phyloP scores from a whole-genome alignment of 1,284 basidiomycete species.

The Fistulinella cinereoalba region DNA sequence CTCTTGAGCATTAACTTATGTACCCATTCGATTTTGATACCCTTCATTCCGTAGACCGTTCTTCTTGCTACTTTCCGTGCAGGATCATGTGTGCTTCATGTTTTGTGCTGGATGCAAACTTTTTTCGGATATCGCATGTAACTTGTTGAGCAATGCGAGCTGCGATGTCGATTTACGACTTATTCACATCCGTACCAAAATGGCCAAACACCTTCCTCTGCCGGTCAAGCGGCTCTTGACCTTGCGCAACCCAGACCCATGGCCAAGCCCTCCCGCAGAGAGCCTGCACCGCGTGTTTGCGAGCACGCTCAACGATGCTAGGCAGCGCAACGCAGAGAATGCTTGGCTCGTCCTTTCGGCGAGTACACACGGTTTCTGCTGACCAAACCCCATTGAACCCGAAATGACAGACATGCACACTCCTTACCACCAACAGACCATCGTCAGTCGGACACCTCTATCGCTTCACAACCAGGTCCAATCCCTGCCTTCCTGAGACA shows the following conservation, averaged over 20 bases:
- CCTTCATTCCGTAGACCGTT: constrained; percentile 16
- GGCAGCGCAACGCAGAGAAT: constrained; percentile 60
- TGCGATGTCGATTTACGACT: background rate
- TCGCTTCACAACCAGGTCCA: constrained; percentile 62
- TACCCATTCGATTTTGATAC: constrained; percentile 21
- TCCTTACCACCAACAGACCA: constrained; percentile 83
- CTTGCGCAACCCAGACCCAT: constrained; percentile 62
- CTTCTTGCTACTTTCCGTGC: constrained; percentile 3
- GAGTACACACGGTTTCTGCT: constrained; percentile 29
- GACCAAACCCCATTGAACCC: constrained; percentile 20
- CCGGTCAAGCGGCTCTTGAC: constrained; percentile 72
- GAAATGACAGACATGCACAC: constrained; percentile 68
- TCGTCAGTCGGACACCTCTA: constrained; percentile 76
- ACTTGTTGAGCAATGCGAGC: constrained; percentile 28
- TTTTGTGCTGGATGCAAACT: constrained; percentile 23
- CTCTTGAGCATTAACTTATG: constrained; percentile 2
- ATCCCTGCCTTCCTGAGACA: constrained; percentile 43
- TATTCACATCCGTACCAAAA: constrained; percentile 6
- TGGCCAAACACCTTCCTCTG: constrained; percentile 46
- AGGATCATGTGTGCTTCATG: constrained; percentile 14
- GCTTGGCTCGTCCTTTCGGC: constrained; percentile 85
- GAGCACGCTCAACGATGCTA: constrained; percentile 61
- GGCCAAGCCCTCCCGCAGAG: constrained; percentile 54
- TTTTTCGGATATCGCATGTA: constrained; percentile 13
- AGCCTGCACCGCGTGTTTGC: constrained; percentile 57